Evolutionary conservation across 805 yeast genomes (phyloP).

Genomic region (Barnettozyma pratensis): DNA sequence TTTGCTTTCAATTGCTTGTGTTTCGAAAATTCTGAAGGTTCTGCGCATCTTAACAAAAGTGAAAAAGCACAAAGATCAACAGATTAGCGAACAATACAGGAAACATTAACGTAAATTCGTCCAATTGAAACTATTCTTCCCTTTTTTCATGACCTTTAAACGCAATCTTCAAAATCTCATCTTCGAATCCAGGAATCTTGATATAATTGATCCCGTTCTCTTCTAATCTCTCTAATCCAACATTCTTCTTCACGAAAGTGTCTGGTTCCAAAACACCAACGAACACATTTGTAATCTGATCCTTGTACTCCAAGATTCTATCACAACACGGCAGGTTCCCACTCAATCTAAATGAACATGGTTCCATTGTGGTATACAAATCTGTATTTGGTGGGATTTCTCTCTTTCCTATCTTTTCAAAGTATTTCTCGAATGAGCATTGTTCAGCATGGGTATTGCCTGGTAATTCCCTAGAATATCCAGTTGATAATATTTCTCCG

Average conservation of each 20-base stretch:
- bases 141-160: conserved; percentile 53
- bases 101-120: too few relatives aligned
- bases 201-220: conserved; percentile 61
- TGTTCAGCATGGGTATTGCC: conserved; percentile 99
- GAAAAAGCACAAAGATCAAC: too few relatives aligned
- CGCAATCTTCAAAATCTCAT: conserved; percentile 63
- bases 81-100: too few relatives aligned
- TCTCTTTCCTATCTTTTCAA: conserved; percentile 25
- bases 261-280: conserved; percentile 93
- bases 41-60: too few relatives aligned
- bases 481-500: conserved; percentile 62
- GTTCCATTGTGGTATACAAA: conserved; percentile 95
- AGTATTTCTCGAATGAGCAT: conserved; percentile 80
- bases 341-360: conserved; percentile 83
- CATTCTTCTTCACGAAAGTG: conserved; percentile 77
- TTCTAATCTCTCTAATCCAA: conserved; percentile 51
- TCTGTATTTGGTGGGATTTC: conserved; percentile 72
- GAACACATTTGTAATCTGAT: conserved; percentile 63
- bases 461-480: conserved; percentile 84
- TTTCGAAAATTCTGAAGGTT: too few relatives aligned
- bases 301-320: conserved; percentile 48
- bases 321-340: conserved; percentile 89
- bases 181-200: conserved; percentile 80
- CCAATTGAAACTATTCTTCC: neutral
- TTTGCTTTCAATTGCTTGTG: too few relatives aligned